Evolutionary conservation across 176 grass and related monocot species (phyloP).

Genomic region (Avena insularis): DNA sequence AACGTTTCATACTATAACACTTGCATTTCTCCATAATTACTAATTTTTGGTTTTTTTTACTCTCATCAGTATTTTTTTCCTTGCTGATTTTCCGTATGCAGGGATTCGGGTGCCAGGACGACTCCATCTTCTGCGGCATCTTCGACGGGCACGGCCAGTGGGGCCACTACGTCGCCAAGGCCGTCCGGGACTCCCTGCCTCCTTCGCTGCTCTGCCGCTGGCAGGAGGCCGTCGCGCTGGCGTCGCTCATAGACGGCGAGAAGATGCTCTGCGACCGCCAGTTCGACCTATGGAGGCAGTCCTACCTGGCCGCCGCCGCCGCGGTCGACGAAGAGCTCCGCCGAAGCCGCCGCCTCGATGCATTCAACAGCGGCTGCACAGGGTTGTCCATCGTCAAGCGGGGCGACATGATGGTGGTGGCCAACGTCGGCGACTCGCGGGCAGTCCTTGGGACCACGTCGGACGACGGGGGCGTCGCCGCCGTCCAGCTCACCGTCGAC

Average conservation of each 20-base stretch:
- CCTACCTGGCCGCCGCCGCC: constrained; percentile 60
- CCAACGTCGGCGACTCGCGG: constrained; percentile 91
- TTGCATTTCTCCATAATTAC: background rate
- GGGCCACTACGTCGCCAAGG: constrained; percentile 93
- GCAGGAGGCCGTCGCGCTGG: constrained; percentile 73
- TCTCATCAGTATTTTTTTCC: background rate
- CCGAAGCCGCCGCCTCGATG: constrained; percentile 56
- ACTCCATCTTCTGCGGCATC: constrained; percentile 80
- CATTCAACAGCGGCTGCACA: constrained; percentile 82
- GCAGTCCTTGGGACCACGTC: constrained; percentile 67
- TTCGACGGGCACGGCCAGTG: constrained; percentile 94
- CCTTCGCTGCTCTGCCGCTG: constrained; percentile 72
- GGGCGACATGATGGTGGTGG: constrained; percentile 76
- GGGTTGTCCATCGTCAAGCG: constrained; percentile 87
- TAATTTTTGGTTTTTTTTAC: background rate
- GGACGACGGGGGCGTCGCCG: constrained; percentile 53
- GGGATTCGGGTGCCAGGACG: constrained; percentile 87
- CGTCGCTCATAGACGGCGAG: constrained; percentile 62
- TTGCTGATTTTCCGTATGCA: constrained; percentile 10
- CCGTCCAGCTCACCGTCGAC: constrained; percentile 87
- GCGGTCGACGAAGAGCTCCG: constrained; percentile 82
- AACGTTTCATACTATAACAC: too few relatives aligned
- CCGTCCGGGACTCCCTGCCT: constrained; percentile 70
- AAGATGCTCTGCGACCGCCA: constrained; percentile 55
- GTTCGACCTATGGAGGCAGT: constrained; percentile 75